Base-by-base conservation (phyloP, 495 filamentous ascomycete genomes). In the Hypoxylon rickii region DNA sequence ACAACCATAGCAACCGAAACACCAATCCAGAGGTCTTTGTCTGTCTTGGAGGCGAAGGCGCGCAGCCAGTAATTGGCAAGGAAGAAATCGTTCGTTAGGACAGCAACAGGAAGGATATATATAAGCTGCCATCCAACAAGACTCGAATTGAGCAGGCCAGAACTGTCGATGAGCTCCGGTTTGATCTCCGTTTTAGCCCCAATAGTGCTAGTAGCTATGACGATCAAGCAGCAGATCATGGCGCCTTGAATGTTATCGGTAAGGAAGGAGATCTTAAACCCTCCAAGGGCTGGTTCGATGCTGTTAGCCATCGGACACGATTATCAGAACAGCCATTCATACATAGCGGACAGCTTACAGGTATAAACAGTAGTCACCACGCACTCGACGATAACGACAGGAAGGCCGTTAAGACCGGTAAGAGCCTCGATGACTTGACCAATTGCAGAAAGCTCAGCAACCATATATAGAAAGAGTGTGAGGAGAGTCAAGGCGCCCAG, bases 381-480 rank as follows among this genome's bases (percentile, higher is more conserved):
- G 66, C 85, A 87, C 60, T 91, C 76, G 1, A 89, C 86, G 61
- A 91, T 88, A 40, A 90, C 75, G 15, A 85, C 80, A 7, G 88
- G 86, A n/a, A 90, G 73, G 3, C 85, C 84, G 52, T 90, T 73
- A 48, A 91, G 72, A 10, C 88, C 88, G 2, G 88, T 89, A 59
- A 91, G 67, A n/a, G 81, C 75, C 43, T 69, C 83, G 58, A 90
- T 74, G 42, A 90, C 88, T 64, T 90, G 88, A 43, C 88, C 85
- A 16, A 91, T 68, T 7, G 86, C 83, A 21, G 86, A 89, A 36
- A 90, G 75, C 68, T 91, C 88, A 7, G 88, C 83, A 5, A 90
- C 84, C 88, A 91, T 90, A 75, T 90, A 90, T 22, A 91, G 65
- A 61, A 90, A 91, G 50, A 91, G 76, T 1, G 88, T 90, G 36